These are phyloP conservation scores for Colletotrichum sp. DNA, from an alignment of 2,329 filamentous ascomycete species.

Conservation along the genomic window DNA sequence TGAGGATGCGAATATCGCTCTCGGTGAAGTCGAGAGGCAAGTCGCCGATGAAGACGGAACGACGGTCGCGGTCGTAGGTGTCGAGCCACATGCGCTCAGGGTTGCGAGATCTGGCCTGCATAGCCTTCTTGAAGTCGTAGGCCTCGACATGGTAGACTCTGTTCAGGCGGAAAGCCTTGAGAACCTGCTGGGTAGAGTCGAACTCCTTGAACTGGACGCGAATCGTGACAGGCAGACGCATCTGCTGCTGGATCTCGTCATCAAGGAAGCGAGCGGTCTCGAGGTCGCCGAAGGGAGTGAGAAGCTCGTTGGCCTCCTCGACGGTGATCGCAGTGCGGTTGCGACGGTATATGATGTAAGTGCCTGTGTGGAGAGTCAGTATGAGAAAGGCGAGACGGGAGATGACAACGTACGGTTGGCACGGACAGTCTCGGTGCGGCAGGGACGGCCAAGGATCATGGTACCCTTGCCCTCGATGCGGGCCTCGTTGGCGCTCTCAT, in stretches of 20 bases:
- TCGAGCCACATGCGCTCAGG: constrained; percentile 28
- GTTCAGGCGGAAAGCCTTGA: constrained; percentile 42
- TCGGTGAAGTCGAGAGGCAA: constrained; percentile 42
- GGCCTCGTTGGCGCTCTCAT: constrained; percentile 53
- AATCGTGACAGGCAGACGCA: constrained; percentile 39
- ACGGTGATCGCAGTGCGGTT: constrained; percentile 39
- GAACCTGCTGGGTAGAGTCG: constrained; percentile 53
- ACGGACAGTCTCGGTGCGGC: constrained; percentile 63
- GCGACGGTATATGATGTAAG: constrained; percentile 50
- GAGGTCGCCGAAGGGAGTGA: constrained; percentile 50
- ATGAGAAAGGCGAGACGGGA: neutral
- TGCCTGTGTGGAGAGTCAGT: constrained; percentile 41
- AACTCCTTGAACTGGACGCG: constrained; percentile 56
- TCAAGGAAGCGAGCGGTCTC: constrained; percentile 33
- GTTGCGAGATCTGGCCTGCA: constrained; percentile 13
- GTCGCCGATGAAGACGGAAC: constrained; percentile 53
- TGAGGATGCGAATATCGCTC: constrained; percentile 38
- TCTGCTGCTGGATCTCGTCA: constrained; percentile 31
- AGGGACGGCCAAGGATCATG: constrained; percentile 58
- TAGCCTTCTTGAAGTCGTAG: constrained; percentile 29
- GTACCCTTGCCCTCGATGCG: constrained; percentile 49
- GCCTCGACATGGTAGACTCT: constrained; percentile 31
- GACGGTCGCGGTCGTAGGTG: constrained; percentile 45
- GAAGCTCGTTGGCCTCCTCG: constrained; percentile 47
- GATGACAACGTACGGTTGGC: constrained; percentile 54